A percentile compares a stretch with the other conserved stretches of the same genome.
Conservation (phyloP, 78 protist species). For the Dictyostelium capitatum region DNA sequence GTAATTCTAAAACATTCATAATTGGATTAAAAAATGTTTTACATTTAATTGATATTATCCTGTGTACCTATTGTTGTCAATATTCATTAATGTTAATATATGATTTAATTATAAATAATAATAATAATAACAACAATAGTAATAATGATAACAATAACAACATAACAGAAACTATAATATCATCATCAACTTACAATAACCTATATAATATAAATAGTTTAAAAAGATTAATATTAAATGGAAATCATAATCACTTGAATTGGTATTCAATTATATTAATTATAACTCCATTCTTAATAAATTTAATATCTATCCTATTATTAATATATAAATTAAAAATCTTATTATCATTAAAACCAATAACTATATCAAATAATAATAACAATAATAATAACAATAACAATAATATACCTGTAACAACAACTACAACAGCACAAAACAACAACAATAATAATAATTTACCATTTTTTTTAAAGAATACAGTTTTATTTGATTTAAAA, state of each 20-base stretch:
- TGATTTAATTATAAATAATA: not conserved
- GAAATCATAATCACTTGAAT: too few relatives aligned
- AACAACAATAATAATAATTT: not conserved
- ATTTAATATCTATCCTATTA: not conserved
- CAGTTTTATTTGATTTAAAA: not conserved
- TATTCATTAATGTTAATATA: not conserved
- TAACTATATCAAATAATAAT: not conserved
- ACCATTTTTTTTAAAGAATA: not conserved
- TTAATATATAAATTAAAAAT: slow-evolving; percentile 5
- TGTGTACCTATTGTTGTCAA: not conserved
- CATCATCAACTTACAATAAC: too few relatives aligned
- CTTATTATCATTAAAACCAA: not conserved
- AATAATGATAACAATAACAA: not conserved
- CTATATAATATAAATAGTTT: too few relatives aligned
- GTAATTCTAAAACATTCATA: not conserved
- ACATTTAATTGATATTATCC: not conserved
- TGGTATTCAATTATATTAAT: too few relatives aligned
- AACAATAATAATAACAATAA: too few relatives aligned
- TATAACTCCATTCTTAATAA: not conserved
- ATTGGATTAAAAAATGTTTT: not conserved
- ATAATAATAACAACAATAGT: not conserved
- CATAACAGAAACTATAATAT: not conserved
- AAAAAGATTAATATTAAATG: too few relatives aligned
- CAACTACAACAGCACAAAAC: not conserved
- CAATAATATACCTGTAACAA: too few relatives aligned